Evolutionary conservation across 2,329 filamentous ascomycete genomes (phyloP), one percentile per base, ranked within the genome.

Genomic region (Talaromyces piceae): DNA sequence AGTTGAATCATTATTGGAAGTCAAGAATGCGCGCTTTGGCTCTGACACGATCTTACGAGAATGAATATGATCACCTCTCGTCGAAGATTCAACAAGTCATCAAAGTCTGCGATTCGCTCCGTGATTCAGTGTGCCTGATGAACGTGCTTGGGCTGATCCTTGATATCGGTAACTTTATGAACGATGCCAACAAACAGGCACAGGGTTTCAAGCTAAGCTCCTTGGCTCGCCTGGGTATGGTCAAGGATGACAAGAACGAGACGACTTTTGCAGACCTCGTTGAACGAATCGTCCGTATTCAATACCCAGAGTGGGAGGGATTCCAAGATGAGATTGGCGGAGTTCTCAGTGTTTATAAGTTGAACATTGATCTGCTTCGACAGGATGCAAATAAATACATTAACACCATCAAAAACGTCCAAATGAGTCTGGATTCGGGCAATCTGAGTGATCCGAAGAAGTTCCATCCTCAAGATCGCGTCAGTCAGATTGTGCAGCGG

Each of bases 141-240:
- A 96, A 95, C 58, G 90, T 98, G 44, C 81, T 98, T 51, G 91
- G 91, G 53, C 79, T 97, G 56, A 98, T 98, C 69, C 76, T 98
- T 61, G 91, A 96, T 68, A 95, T 98, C 64, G 93, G 93, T 69
- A 98, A 98, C 71, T 98, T 95, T 78, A 98, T 98, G 93, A 98
- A 98, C 76, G 93, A 97, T 66, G 86, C 91, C 50, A 97, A 96
- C 73, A 98, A 98, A 74, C 93, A 97, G 72, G 93, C 93, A 3
- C 88, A 86, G 52, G 93, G 93, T 56, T 98, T 98, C 84, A 98
- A 98, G 75, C 82, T 98, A 12, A 93, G 90, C 64, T 96, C 93
- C 5, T 83, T 98, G 45, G 88, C 88, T 25, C 84, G 93, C 50
- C 76, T 98, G 50, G 91, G 87, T 55, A 97, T 98, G 91, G 88